phyloP scores from a whole-genome alignment of 2,329 filamentous ascomycete species.

The Diaporthe longicolla region DNA sequence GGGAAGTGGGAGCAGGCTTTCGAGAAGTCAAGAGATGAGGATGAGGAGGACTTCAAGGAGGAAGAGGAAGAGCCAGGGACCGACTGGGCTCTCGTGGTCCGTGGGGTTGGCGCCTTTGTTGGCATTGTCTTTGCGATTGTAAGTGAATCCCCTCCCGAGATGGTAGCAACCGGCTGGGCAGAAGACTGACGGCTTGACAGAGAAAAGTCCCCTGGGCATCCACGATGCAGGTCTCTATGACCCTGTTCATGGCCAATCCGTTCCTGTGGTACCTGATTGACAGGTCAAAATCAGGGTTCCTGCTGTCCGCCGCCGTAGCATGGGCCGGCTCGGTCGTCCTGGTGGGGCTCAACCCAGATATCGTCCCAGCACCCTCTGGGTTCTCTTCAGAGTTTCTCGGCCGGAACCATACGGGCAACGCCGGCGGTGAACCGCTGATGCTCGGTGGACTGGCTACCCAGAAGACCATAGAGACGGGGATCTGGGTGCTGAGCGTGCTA shows the following conservation, averaged over 20 bases:
- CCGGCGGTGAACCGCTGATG: constrained; percentile 49
- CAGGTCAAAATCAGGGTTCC: constrained; percentile 86
- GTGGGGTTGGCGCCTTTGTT: constrained; percentile 72
- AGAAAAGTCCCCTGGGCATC: constrained; percentile 94
- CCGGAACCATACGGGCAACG: constrained; percentile 46
- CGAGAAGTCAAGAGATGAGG: constrained; percentile 49
- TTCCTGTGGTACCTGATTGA: constrained; percentile 97
- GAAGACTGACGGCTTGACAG: constrained; percentile 58
- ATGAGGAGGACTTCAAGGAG: constrained; percentile 50
- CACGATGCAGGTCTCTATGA: constrained; percentile 91
- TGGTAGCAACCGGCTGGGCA: not conserved
- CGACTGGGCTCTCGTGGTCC: constrained; percentile 79
- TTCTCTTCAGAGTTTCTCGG: constrained; percentile 50
- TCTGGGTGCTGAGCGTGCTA: constrained; percentile 93
- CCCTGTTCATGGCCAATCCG: constrained; percentile 91
- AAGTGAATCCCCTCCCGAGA: constrained; percentile 55
- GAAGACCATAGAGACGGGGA: constrained; percentile 78
- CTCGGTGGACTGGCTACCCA: constrained; percentile 71
- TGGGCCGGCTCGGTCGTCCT: constrained; percentile 80
- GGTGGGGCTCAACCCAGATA: constrained; percentile 81
- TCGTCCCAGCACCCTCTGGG: constrained; percentile 78
- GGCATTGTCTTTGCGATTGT: constrained; percentile 81
- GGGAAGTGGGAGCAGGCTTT: constrained; percentile 75
- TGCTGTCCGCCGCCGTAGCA: constrained; percentile 82
- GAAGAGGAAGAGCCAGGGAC: constrained; percentile 60